Evolutionary conservation across 805 yeast genomes (phyloP).

Genomic region (Starmera quercuum): DNA sequence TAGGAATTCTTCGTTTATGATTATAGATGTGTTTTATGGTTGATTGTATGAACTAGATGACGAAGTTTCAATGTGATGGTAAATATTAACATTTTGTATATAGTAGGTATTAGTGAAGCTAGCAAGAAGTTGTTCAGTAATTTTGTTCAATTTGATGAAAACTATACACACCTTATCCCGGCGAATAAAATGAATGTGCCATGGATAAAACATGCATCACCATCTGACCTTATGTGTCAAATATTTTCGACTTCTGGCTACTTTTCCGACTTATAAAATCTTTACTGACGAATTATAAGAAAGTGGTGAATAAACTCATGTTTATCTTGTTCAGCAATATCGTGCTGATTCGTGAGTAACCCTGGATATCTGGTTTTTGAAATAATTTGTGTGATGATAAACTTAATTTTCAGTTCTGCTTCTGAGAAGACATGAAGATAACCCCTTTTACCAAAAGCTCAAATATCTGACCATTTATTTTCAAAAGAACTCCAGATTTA

Average conservation of each 20-base stretch:
- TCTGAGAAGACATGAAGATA: slow-evolving; percentile 86
- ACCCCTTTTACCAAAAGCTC: slow-evolving; percentile 57
- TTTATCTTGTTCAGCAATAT: too few relatives aligned
- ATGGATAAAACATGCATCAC: slow-evolving; percentile 93
- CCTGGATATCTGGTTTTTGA: neutral
- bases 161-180: slow-evolving; percentile 28
- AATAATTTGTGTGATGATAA: slow-evolving; percentile 51
- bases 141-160: slow-evolving; percentile 13
- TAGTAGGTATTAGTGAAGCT: neutral
- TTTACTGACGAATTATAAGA: too few relatives aligned
- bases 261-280: too few relatives aligned
- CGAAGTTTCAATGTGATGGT: slow-evolving; percentile 6
- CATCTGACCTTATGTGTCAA: too few relatives aligned
- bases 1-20: slow-evolving; percentile 80
- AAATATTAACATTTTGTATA: slow-evolving; percentile 3
- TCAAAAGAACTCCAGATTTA: too few relatives aligned
- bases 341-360: too few relatives aligned
- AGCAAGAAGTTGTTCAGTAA: neutral
- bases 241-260: too few relatives aligned
- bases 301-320: too few relatives aligned
- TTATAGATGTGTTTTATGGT: slow-evolving; percentile 14
- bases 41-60: slow-evolving; percentile 9
- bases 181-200: slow-evolving; percentile 62
- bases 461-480: slow-evolving; percentile 1
- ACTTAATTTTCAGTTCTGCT: slow-evolving; percentile 85